These are phyloP conservation scores for Myxozyma geophila DNA, from an alignment of 805 yeast genomes.

Conservation along the genomic window DNA sequence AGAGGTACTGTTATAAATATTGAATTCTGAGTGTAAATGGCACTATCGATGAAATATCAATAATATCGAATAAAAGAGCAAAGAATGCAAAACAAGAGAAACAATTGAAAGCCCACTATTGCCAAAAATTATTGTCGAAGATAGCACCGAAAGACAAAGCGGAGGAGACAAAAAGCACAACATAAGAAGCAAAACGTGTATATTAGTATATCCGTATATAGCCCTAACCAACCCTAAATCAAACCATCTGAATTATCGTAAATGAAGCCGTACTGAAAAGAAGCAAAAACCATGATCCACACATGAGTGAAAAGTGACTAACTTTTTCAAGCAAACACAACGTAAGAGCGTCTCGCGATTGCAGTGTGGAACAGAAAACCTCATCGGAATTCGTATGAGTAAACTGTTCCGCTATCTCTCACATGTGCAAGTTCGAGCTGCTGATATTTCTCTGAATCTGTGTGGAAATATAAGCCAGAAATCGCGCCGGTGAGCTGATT, in stretches of 20 bases:
- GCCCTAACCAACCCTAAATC: neutral
- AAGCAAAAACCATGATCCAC: neutral
- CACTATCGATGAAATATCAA: neutral
- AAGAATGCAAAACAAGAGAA: neutral
- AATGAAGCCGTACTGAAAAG: neutral
- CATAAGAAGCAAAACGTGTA: neutral
- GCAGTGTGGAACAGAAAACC: no score
- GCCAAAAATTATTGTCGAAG: neutral
- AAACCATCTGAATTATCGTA: neutral
- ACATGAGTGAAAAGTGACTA: no score
- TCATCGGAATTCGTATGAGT: conserved; percentile 36
- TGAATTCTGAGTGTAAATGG: no score
- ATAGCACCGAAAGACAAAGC: neutral
- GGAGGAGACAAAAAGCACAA: neutral
- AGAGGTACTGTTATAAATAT: no score
- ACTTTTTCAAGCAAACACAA: neutral
- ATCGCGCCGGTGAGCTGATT: conserved; percentile 76
- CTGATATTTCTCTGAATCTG: conserved; percentile 77
- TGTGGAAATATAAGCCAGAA: conserved; percentile 81
- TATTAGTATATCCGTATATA: neutral
- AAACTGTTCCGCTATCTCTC: conserved; percentile 27
- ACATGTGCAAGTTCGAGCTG: conserved; percentile 61
- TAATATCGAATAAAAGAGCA: neutral
- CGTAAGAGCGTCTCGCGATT: no score
- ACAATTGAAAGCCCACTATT: neutral